Base-by-base conservation (phyloP, 2,329 filamentous ascomycete species). In the Colletotrichum sp. region DNA sequence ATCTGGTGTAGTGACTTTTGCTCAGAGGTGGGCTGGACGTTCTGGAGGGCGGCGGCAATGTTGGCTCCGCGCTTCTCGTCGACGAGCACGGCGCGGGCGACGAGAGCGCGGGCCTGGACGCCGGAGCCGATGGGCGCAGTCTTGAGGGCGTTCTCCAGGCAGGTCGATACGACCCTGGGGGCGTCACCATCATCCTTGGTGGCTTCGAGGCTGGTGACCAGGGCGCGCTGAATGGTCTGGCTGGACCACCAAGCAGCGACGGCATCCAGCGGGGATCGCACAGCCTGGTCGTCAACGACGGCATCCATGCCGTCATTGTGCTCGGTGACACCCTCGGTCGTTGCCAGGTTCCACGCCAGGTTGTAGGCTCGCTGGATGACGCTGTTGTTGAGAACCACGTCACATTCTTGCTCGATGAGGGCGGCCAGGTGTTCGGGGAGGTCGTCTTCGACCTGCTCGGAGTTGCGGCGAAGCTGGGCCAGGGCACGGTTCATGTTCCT, bases 231-330 rank as follows among this genome's bases (percentile, higher is more conserved):
- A 48, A 98, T 86, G 15, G 91, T 88, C 71, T 93, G 89, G 78
- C 72, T 95, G 1, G 96, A 98, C 87, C 93, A 97, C 96, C 96
- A 98, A 3, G 96, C 95, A 8, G 96, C 95, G 68, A 98, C 91
- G 15, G 95, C 96, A 83, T 98, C 96, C 78, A 98, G 91, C 1
- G 96, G 95, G 22, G 95, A 97, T 68, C 94, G 92, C 76, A 98
- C 94, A 4, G 95, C 93, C 68, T 92, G 91, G 80, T 98, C 96
- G 75, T 97, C 94, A 5, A 97, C 94, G 1, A 98, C 95, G 8
- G 91, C 90, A 81, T 98, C 94, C 89, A 98, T 94, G 64, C 94
- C 92, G 68, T 93, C 92, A 77, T 95, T 93, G 27, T 89, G 87
- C 5, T 90, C 87, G 59, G 89, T 86, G 0, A 92, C 90, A 34